Evolutionary conservation across 352 stramenopile genomes (phyloP).

Genomic region (Plasmopara viticola): DNA sequence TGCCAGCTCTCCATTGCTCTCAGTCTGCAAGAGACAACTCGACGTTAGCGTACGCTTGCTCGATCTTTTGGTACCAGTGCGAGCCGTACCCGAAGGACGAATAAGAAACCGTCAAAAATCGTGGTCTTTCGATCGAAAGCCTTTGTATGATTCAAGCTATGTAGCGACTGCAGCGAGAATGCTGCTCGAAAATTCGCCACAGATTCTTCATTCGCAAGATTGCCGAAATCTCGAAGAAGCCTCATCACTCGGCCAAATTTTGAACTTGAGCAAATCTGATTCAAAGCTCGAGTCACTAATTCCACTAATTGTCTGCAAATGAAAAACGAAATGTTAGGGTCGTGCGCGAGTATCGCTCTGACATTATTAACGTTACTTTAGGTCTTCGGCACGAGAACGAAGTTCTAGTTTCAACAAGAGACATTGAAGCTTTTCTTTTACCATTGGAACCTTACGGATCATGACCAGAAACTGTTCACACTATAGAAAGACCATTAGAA

Average conservation of each 20-base stretch:
- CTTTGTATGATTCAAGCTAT: constrained; percentile 16
- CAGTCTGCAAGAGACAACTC: constrained; percentile 11
- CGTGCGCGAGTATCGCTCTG: background rate
- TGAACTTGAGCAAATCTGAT: constrained; percentile 21
- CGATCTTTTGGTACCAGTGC: background rate
- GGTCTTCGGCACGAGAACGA: constrained; percentile 13
- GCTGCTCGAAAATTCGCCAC: constrained; percentile 9
- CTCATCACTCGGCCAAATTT: constrained; percentile 16
- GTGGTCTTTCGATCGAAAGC: constrained; percentile 15
- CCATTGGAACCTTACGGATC: constrained; percentile 16
- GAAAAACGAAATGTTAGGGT: background rate
- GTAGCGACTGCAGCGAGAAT: constrained; percentile 25
- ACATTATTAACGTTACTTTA: constrained; percentile 12
- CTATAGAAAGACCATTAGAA: constrained; percentile 5
- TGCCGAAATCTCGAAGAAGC: constrained; percentile 24
- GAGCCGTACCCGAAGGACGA: constrained; percentile 16
- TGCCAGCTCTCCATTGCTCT: constrained; percentile 11
- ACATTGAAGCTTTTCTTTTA: constrained; percentile 27
- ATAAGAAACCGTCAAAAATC: constrained; percentile 20
- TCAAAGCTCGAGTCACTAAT: constrained; percentile 25
- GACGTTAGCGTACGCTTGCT: background rate
- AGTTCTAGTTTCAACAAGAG: constrained; percentile 26
- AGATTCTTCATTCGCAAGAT: constrained; percentile 19
- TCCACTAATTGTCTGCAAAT: constrained; percentile 15
- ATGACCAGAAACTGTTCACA: constrained; percentile 26